These are phyloP conservation scores for Paradendryphiella salina DNA, from an alignment of 2,329 filamentous ascomycete species.

Conservation along the genomic window DNA sequence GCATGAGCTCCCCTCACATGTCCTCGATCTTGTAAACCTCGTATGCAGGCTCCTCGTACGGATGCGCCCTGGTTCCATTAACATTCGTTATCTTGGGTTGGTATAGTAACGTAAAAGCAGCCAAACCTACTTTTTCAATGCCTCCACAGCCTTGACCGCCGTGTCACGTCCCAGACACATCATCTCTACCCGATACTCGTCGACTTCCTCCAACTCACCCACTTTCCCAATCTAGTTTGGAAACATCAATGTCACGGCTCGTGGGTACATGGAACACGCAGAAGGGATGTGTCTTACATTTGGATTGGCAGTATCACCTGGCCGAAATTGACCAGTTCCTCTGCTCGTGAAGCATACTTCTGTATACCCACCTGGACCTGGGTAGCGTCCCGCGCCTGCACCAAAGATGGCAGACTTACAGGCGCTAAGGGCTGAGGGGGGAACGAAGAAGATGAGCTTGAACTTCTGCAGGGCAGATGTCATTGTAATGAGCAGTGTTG, in stretches of 20 bases:
- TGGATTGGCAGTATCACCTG: conserved; percentile 64
- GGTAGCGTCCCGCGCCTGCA: conserved; percentile 51
- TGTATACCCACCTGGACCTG: conserved; percentile 49
- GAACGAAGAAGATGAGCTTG: conserved; percentile 54
- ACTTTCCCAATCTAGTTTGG: conserved; percentile 56
- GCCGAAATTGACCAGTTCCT: conserved; percentile 69
- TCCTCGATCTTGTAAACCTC: conserved; percentile 54
- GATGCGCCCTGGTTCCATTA: conserved; percentile 45
- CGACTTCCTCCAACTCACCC: conserved; percentile 61
- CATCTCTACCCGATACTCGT: conserved; percentile 66
- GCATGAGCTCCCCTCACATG: conserved; percentile 31
- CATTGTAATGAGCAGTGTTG: background rate
- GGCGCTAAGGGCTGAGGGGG: conserved; percentile 41
- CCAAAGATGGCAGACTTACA: conserved; percentile 53
- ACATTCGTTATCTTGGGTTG: background rate
- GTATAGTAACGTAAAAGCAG: conserved; percentile 39
- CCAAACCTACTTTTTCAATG: conserved; percentile 60
- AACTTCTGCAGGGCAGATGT: conserved; percentile 27
- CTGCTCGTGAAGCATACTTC: conserved; percentile 49
- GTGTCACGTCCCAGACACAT: conserved; percentile 64
- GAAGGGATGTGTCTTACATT: conserved; percentile 39
- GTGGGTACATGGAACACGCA: background rate
- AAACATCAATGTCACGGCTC: background rate
- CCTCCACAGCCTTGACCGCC: conserved; percentile 61
- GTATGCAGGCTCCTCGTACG: conserved; percentile 53